Base-by-base conservation (phyloP, 2,329 filamentous ascomycete genomes). In the Penicillium italicum region DNA sequence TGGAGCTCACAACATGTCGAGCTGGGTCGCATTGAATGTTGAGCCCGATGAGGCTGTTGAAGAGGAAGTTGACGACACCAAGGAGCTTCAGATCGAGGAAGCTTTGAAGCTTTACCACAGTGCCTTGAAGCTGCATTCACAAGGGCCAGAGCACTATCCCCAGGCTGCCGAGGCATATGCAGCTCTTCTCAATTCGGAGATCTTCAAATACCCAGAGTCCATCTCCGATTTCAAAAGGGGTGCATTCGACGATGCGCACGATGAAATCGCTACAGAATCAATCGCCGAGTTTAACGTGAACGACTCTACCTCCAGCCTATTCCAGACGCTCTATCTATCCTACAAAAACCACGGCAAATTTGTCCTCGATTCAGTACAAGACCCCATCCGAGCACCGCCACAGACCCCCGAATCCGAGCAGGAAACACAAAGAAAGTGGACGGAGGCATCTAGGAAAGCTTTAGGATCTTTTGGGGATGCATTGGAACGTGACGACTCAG, bases 261-360 rank as follows among this genome's bases (percentile, higher is more conserved):
- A 63, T 24, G 65, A 62, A 49, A n/a, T 42, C 24, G 45, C 51
- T 16, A 62, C 60, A 20, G 67, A 73, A 51, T 52, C 69, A 10
- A 64, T 75, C 28, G 75, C 80, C 8, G 77, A 82, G 26, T 82
- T 83, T 28, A 83, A 82, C 55, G 84, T 86, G 47, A 83, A 84
- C 46, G 91, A 95, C 61, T 87, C 85, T 28, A 85, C 86, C 2
- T 90, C 87, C 16, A 94, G 88, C 68, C 78, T 97, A 10, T 87
- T 90, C 0, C 92, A 97, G 68, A 91, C 95, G 11, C 81, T 97
- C 20, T 97, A 96, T 67, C 82, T 99, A 8, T 89, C 93, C 1
- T 91, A 95, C 79, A 99, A 97, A 74, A 99, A 97, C 66, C 87
- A 93, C 74, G 94, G 91, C 40, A 90, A 97, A 68, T 97, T 96